phyloP scores from a whole-genome alignment of 352 stramenopile genomes.

The Stephanocyclus meneghinianus region DNA sequence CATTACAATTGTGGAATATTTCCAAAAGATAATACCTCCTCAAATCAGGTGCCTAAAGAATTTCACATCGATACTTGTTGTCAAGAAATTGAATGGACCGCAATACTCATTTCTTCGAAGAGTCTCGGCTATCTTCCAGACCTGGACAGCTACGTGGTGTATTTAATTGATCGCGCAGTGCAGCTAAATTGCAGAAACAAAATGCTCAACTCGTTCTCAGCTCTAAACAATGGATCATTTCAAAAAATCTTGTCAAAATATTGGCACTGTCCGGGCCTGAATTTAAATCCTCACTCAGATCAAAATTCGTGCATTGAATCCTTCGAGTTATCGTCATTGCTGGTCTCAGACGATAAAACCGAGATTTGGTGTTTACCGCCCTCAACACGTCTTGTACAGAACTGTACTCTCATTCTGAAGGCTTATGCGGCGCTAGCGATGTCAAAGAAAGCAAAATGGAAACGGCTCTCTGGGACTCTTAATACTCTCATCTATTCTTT shows the following conservation, averaged over 20 bases:
- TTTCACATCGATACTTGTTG: conserved; percentile 39
- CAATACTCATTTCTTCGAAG: conserved; percentile 29
- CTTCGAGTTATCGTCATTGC: background rate
- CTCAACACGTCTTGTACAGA: conserved; percentile 29
- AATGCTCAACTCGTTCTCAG: conserved; percentile 4
- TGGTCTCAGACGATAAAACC: background rate
- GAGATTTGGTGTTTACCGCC: conserved; percentile 23
- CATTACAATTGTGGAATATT: conserved; percentile 38
- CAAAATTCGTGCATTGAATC: background rate
- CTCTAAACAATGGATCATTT: background rate
- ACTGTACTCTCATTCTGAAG: conserved; percentile 18
- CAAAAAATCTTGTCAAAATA: conserved; percentile 23
- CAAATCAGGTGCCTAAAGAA: conserved; percentile 15
- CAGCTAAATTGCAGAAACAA: conserved; percentile 26
- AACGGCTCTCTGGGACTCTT: conserved; percentile 19
- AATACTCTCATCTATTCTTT: conserved; percentile 17
- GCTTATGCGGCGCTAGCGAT: conserved; percentile 22
- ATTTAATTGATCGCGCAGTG: conserved; percentile 35
- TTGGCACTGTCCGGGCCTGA: conserved; percentile 8
- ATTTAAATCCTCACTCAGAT: background rate
- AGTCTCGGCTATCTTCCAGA: conserved; percentile 25
- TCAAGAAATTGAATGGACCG: conserved; percentile 39
- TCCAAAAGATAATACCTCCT: conserved; percentile 9
- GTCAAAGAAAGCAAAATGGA: conserved; percentile 37
- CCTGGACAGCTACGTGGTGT: conserved; percentile 19